phyloP scores from a whole-genome alignment of 78 protist genomes.

The Dictyostelium firmibasis region DNA sequence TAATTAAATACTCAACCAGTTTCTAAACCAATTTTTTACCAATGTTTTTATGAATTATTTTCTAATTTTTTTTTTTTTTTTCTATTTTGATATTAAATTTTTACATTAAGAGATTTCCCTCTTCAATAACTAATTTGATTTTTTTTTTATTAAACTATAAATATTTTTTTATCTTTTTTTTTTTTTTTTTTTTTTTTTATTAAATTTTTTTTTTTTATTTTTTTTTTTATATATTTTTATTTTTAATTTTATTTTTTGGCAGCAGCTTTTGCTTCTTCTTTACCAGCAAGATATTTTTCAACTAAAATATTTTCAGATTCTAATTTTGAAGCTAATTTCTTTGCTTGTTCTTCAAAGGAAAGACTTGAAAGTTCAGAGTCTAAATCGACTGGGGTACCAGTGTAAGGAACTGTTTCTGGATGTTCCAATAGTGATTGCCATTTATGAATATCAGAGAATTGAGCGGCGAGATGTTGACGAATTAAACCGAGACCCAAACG shows the following conservation, averaged over 20 bases:
- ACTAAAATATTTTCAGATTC: slow-evolving; percentile 40
- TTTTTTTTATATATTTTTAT: too few relatives aligned
- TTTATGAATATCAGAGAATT: slow-evolving; percentile 69
- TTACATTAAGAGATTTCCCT: too few relatives aligned
- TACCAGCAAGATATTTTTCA: slow-evolving; percentile 39
- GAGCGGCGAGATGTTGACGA: slow-evolving; percentile 50
- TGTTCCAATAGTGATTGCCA: slow-evolving; percentile 75
- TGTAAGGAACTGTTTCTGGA: slow-evolving; percentile 71
- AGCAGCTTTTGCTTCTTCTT: slow-evolving; percentile 14
- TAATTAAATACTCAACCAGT: too few relatives aligned
- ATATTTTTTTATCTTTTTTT: background rate
- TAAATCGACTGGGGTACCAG: slow-evolving; percentile 29
- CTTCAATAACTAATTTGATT: too few relatives aligned
- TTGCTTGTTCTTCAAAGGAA: slow-evolving; percentile 73
- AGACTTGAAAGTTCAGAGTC: slow-evolving; percentile 50
- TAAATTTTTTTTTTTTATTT: background rate
- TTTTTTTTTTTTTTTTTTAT: too few relatives aligned
- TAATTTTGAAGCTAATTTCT: slow-evolving; percentile 44
- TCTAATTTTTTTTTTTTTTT: too few relatives aligned
- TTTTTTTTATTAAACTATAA: background rate
- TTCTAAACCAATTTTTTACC: too few relatives aligned
- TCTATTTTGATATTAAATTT: too few relatives aligned
- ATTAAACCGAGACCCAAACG: slow-evolving; percentile 48
- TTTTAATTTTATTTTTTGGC: background rate
- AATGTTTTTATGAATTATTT: too few relatives aligned